These are phyloP conservation scores for Aspergillus cejpii DNA, from an alignment of 2,329 filamentous ascomycete species.

Conservation along the genomic window DNA sequence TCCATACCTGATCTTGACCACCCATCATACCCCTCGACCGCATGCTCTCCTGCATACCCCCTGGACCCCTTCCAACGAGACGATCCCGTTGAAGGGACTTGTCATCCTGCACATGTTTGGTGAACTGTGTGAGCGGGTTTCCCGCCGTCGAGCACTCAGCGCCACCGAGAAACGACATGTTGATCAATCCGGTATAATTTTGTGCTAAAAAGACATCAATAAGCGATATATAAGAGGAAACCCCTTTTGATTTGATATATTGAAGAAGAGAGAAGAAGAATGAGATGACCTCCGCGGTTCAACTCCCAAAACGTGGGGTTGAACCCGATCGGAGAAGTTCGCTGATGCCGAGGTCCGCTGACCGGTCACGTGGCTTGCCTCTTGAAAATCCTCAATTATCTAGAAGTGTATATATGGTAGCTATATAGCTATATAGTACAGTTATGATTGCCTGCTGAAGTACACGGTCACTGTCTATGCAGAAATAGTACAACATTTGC, in stretches of 20 bases:
- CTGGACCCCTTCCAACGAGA: conserved; percentile 67
- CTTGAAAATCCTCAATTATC: background rate
- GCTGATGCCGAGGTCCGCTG: conserved; percentile 19
- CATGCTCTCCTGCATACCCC: conserved; percentile 67
- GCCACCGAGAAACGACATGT: conserved; percentile 92
- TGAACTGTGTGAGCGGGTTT: conserved; percentile 94
- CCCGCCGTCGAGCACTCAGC: conserved; percentile 94
- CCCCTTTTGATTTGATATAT: conserved; percentile 1
- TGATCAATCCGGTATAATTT: conserved; percentile 13
- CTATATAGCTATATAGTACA: conserved; percentile 1
- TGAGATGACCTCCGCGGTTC: conserved; percentile 5
- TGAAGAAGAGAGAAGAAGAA: conserved; percentile 1
- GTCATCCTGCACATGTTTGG: conserved; percentile 94
- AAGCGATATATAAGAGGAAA: background rate
- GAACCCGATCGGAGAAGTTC: conserved; percentile 14
- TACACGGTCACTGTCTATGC: background rate
- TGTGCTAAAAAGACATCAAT: background rate
- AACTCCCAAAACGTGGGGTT: conserved; percentile 20
- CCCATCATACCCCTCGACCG: conserved; percentile 62
- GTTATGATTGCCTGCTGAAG: background rate
- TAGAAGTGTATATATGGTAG: background rate
- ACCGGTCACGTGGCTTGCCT: conserved; percentile 15
- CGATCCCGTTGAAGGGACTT: conserved; percentile 89
- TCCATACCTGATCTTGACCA: conserved; percentile 63
- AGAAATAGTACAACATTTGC: background rate